phyloP scores from a whole-genome alignment of 306 rosid genomes.

The Pterocarpus macrocarpus region DNA sequence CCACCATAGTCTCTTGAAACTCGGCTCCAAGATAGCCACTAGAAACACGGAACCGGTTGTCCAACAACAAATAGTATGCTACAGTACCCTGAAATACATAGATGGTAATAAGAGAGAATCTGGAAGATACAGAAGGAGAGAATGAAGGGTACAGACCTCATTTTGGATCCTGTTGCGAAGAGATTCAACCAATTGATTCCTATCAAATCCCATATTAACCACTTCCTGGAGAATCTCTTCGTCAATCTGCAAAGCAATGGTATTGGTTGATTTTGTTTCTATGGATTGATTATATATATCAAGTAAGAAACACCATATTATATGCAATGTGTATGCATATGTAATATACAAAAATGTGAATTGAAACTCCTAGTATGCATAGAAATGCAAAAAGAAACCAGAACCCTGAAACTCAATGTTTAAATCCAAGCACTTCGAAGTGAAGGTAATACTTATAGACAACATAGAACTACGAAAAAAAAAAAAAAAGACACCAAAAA shows the following conservation, averaged over 20 bases:
- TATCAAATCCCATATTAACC: slow-evolving; percentile 83
- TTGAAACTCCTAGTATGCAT: slow-evolving; percentile 11
- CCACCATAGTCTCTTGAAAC: slow-evolving; percentile 87
- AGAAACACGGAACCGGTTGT: slow-evolving; percentile 80
- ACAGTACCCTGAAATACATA: slow-evolving; percentile 85
- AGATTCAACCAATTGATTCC: slow-evolving; percentile 78
- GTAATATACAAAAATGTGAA: background rate
- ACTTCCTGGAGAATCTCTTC: slow-evolving; percentile 91
- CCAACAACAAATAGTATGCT: slow-evolving; percentile 85
- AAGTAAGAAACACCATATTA: slow-evolving; percentile 16
- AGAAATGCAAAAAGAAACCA: slow-evolving; percentile 32
- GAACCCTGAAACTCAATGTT: background rate
- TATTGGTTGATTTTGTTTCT: slow-evolving; percentile 3
- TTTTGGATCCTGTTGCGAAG: slow-evolving; percentile 81
- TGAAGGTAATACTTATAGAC: background rate
- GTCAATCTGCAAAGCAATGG: slow-evolving; percentile 74
- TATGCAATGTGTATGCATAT: background rate
- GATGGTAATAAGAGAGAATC: slow-evolving; percentile 42
- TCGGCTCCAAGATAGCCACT: slow-evolving; percentile 95
- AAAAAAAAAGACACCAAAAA: background rate
- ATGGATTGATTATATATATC: slow-evolving; percentile 20
- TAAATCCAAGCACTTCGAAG: background rate
- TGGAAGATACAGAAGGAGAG: slow-evolving; percentile 17
- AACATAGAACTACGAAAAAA: background rate
- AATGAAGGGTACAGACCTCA: slow-evolving; percentile 65